Evolutionary conservation across 768 basidiomycete genomes (phyloP).

Genomic region (Lanmaoa pseudosensibilis): DNA sequence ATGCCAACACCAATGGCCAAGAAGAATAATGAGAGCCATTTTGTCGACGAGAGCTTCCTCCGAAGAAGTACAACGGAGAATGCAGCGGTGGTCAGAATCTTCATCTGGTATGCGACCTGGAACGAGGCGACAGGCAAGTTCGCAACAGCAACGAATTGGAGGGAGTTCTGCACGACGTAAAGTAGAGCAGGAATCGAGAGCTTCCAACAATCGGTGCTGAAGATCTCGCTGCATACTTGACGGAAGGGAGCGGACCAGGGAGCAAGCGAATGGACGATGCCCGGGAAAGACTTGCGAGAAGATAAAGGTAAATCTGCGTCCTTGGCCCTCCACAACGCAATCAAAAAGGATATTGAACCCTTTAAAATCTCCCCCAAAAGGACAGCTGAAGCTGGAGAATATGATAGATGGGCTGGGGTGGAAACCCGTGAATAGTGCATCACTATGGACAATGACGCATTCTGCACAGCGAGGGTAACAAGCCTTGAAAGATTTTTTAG

Average conservation of each 20-base stretch:
- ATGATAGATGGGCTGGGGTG: slow-evolving; percentile 70
- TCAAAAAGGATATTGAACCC: slow-evolving; percentile 85
- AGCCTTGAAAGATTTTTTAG: slow-evolving; percentile 43
- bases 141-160: slow-evolving; percentile 94
- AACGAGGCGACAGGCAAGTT: slow-evolving; percentile 97
- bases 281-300: slow-evolving; percentile 41
- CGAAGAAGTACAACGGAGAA: slow-evolving; percentile 86
- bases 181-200: slow-evolving; percentile 94
- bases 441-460: slow-evolving; percentile 92
- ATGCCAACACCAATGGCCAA: slow-evolving; percentile 92
- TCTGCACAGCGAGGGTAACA: slow-evolving; percentile 89
- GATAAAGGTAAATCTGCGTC: slow-evolving; percentile 43
- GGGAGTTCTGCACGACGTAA: slow-evolving; percentile 93
- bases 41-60: slow-evolving; percentile 63
- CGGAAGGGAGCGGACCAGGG: slow-evolving; percentile 52
- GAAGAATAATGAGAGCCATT: slow-evolving; percentile 88
- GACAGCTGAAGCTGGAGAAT: slow-evolving; percentile 93
- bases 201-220: slow-evolving; percentile 95
- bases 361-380: slow-evolving; percentile 94
- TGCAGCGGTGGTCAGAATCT: slow-evolving; percentile 94
- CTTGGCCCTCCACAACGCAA: slow-evolving; percentile 64
- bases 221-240: slow-evolving; percentile 68
- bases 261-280: slow-evolving; percentile 37
- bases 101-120: slow-evolving; percentile 98
- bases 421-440: slow-evolving; percentile 99